phyloP scores from a whole-genome alignment of 768 basidiomycete genomes.

The Rhodotorula toruloides region DNA sequence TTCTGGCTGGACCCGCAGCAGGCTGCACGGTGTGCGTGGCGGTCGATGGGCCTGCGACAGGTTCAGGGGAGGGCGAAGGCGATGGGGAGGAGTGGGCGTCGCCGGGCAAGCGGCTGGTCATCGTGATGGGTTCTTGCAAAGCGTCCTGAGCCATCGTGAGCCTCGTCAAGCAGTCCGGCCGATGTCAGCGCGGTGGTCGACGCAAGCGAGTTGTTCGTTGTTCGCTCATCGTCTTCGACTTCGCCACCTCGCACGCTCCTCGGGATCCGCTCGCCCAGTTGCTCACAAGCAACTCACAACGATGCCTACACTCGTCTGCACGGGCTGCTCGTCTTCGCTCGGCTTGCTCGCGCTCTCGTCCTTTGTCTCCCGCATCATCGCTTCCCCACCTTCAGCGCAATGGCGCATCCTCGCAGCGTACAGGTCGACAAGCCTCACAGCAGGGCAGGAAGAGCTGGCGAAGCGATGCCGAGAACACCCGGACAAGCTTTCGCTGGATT shows the following conservation, averaged over 20 bases:
- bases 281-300: too few relatives aligned
- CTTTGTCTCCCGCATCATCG: neutral
- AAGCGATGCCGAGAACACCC: neutral
- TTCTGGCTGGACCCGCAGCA: neutral
- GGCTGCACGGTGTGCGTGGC: neutral
- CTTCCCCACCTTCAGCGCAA: neutral
- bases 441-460: neutral
- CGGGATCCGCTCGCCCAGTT: accelerated
- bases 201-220: neutral
- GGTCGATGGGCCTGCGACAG: neutral
- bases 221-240: neutral
- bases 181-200: neutral
- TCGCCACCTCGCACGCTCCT: neutral
- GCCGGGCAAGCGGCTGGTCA: neutral
- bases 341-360: slow-evolving; percentile 3
- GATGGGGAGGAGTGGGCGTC: slow-evolving; percentile 7
- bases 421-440: neutral
- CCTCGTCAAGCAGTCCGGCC: neutral
- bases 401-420: slow-evolving; percentile 5
- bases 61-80: slow-evolving; percentile 3
- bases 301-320: neutral
- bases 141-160: neutral
- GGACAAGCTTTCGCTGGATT: neutral
- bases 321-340: slow-evolving; percentile 12
- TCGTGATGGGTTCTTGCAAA: neutral